Evolutionary conservation across 2,329 filamentous ascomycete genomes (phyloP).

Genomic region (Aspergillus fumigatiaffinis): DNA sequence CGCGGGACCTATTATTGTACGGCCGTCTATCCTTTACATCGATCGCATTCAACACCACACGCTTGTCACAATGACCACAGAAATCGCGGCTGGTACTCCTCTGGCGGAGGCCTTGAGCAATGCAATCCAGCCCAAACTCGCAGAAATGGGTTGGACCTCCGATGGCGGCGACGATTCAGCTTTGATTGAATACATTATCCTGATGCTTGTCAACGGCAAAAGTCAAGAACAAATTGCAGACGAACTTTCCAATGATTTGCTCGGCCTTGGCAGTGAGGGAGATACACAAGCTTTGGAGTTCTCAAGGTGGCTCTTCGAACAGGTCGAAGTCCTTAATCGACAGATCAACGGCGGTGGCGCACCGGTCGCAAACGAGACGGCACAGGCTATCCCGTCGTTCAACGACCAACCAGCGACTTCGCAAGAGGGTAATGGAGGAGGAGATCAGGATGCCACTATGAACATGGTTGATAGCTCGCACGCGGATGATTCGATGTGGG

Average conservation of each 20-base stretch:
- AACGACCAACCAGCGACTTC: constrained; percentile 27
- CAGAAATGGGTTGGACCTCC: constrained; percentile 88
- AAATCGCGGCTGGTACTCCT: constrained; percentile 72
- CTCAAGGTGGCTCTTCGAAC: constrained; percentile 87
- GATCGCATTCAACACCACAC: constrained; percentile 7
- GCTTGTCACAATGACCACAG: constrained; percentile 63
- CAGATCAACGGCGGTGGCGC: constrained; percentile 54
- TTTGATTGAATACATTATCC: constrained; percentile 90
- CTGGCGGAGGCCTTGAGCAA: constrained; percentile 78
- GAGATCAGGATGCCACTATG: constrained; percentile 69
- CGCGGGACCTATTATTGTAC: constrained; percentile 12
- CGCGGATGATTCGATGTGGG: constrained; percentile 39
- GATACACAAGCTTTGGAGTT: constrained; percentile 81
- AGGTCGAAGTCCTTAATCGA: constrained; percentile 65
- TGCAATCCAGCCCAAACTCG: constrained; percentile 83
- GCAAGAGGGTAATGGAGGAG: constrained; percentile 18
- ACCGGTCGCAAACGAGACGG: constrained; percentile 22
- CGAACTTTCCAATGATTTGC: constrained; percentile 82
- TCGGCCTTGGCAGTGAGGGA: constrained; percentile 69
- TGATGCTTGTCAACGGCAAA: constrained; percentile 96
- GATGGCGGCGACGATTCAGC: constrained; percentile 76
- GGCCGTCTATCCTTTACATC: constrained; percentile 1
- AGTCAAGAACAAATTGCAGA: constrained; percentile 82
- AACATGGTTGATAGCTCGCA: constrained; percentile 61
- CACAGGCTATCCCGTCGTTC: constrained; percentile 33